Evolutionary conservation across 169 alveolate genomes (phyloP).

Genomic region (Neospora caninum): DNA sequence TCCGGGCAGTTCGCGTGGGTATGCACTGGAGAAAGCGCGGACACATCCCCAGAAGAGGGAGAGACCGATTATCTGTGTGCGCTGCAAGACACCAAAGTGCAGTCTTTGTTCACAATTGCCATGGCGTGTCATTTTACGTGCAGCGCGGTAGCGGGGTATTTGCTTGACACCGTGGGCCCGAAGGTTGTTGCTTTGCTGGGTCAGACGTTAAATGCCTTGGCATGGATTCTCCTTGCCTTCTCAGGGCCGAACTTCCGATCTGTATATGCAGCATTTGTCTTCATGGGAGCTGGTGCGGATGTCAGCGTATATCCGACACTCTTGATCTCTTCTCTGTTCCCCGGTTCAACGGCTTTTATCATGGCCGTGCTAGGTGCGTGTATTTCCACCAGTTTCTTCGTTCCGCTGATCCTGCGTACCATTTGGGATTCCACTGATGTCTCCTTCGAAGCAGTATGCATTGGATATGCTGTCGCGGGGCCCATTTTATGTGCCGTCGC

Average conservation of each 20-base stretch:
- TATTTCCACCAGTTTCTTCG: slow-evolving; percentile 20
- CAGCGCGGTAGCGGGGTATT: slow-evolving; percentile 25
- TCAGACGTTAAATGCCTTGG: slow-evolving; percentile 13
- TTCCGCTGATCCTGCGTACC: slow-evolving; percentile 10
- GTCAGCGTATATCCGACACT: slow-evolving; percentile 24
- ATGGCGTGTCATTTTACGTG: slow-evolving; percentile 29
- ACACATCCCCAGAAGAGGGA: neutral
- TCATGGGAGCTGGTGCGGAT: slow-evolving; percentile 53
- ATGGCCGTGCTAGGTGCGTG: slow-evolving; percentile 26
- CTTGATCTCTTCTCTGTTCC: neutral
- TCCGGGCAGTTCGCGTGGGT: slow-evolving; percentile 33
- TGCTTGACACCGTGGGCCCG: slow-evolving; percentile 38
- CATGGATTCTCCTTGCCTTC: slow-evolving; percentile 37
- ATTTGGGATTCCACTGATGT: slow-evolving; percentile 22
- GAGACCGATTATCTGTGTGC: neutral
- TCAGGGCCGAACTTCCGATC: neutral
- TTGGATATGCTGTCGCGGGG: slow-evolving; percentile 37
- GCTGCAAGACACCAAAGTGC: slow-evolving; percentile 36
- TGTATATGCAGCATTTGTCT: slow-evolving; percentile 17
- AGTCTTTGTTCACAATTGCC: slow-evolving; percentile 30
- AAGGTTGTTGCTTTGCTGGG: slow-evolving; percentile 37
- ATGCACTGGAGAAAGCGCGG: slow-evolving; percentile 16
- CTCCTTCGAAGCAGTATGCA: slow-evolving; percentile 21
- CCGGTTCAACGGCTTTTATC: slow-evolving; percentile 21
- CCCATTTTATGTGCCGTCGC: slow-evolving; percentile 40